Base-by-base conservation (phyloP, 306 rosid genomes). In the Clitoria ternatea region DNA sequence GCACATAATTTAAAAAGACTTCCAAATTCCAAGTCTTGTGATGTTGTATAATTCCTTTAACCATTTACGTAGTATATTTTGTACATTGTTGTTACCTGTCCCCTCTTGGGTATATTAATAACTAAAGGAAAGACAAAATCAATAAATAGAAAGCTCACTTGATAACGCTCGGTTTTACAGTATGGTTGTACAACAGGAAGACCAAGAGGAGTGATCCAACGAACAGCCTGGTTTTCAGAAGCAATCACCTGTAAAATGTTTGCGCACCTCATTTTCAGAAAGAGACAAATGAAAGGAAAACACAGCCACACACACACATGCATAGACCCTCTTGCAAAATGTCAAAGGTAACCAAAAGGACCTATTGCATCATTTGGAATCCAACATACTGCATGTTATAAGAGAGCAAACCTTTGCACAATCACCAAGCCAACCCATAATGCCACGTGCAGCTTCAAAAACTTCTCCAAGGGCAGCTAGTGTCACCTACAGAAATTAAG, bases 101-200 rank as follows among this genome's bases (percentile, higher is more conserved):
- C 4, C 66, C 19, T 23, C n/a, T 40, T 40, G 6, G 3, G 33
- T 48, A 56, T 5, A 70, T 23, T 43, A 40, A 27, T 33, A 8
- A 9, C 20, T 17, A 43, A 9, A 17, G 5, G 7, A 42, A 15
- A 26, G 9, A 20, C 3, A 30, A 18, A 53, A 64, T 40, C 47
- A 27, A 72, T 61, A 36, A 4, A 54, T 32, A 47, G 49, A 77
- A 69, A 59, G 66, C 90, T 88, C 80, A 90, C 97, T 78, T 79
- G 87, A 81, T 90, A 87, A 20, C 95, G 73, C 74, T 88, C 90
- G 75, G 74, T 82, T 86, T 77, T 88, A 75, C 79, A 83, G 82
- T 86, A 91, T 53, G 97, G 96, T 69, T 91, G 97, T 68, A 91
- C 82, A 42, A 91, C 91, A 74, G 97, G 97, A 79, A 91, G 96